These are phyloP conservation scores for Rhododendron simsii DNA, from an alignment of 148 eudicot species.

Conservation along the genomic window DNA sequence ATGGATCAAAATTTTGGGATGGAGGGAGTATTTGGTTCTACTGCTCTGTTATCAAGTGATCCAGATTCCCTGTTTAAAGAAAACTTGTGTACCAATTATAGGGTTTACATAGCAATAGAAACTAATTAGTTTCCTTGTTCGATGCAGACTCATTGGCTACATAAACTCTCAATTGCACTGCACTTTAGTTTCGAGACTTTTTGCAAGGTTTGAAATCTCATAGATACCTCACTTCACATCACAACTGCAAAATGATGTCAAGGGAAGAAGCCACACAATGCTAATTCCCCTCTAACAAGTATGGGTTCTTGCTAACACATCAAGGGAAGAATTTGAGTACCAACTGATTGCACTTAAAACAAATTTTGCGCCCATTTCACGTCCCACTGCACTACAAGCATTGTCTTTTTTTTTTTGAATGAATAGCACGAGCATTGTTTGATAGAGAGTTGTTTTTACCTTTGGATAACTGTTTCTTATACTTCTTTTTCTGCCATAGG, in stretches of 20 bases:
- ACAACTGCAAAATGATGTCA: background rate
- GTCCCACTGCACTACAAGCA: background rate
- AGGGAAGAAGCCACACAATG: background rate
- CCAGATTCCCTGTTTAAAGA: background rate
- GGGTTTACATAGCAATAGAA: background rate
- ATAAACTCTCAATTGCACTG: background rate
- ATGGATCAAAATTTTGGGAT: background rate
- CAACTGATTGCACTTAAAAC: background rate
- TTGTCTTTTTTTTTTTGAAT: too few relatives aligned
- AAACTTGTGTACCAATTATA: background rate
- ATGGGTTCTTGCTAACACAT: background rate
- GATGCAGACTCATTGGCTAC: background rate
- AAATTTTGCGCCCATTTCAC: background rate
- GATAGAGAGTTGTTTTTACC: background rate
- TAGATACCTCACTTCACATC: background rate
- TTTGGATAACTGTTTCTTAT: background rate
- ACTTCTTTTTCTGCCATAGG: constrained; percentile 28
- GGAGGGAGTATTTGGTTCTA: background rate
- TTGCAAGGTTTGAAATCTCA: background rate
- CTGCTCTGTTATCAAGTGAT: background rate
- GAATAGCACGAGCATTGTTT: background rate
- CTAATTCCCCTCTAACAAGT: background rate
- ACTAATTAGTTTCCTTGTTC: background rate
- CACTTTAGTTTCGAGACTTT: background rate
- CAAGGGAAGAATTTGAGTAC: background rate